Evolutionary conservation across 1,284 basidiomycete genomes (phyloP).

Genomic region (Vanrija sp.): DNA sequence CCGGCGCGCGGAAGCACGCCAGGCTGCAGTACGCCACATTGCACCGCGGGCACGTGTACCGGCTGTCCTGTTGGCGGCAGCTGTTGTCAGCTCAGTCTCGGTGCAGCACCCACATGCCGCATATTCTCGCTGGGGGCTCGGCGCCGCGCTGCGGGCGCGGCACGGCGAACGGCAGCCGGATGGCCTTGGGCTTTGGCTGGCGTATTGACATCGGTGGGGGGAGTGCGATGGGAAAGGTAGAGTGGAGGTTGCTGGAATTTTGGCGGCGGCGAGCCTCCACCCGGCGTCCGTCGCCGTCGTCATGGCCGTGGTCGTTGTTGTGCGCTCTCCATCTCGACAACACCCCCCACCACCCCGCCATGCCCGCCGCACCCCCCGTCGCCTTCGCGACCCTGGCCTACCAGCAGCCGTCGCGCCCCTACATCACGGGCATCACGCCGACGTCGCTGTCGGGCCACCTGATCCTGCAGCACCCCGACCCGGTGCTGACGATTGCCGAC

Average conservation of each 20-base stretch:
- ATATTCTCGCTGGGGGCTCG: constrained; percentile 19
- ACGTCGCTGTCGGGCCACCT: constrained; percentile 37
- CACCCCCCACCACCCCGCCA: constrained; percentile 8
- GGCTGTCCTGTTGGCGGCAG: constrained; percentile 39
- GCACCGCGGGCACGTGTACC: constrained; percentile 48
- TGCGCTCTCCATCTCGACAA: not conserved
- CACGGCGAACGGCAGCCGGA: constrained; percentile 41
- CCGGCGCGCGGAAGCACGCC: constrained; percentile 41
- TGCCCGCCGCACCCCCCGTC: constrained; percentile 38
- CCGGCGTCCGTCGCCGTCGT: too few relatives aligned
- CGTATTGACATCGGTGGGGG: constrained; percentile 37
- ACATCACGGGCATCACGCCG: constrained; percentile 45
- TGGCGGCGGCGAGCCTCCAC: not conserved
- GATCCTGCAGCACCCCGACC: constrained; percentile 42
- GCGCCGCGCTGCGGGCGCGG: constrained; percentile 31
- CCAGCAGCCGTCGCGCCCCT: constrained; percentile 29
- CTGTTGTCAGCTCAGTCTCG: constrained; percentile 18
- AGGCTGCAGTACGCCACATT: constrained; percentile 48
- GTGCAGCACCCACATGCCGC: constrained; percentile 37
- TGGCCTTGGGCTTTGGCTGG: constrained; percentile 42
- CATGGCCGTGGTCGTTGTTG: not conserved
- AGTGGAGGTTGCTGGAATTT: constrained; percentile 5
- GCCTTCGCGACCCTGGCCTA: constrained; percentile 38
- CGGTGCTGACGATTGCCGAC: constrained; percentile 41
- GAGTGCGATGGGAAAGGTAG: not conserved